These are phyloP conservation scores for Carex myosuroides DNA, from an alignment of 176 grass and related monocot species.

Conservation along the genomic window DNA sequence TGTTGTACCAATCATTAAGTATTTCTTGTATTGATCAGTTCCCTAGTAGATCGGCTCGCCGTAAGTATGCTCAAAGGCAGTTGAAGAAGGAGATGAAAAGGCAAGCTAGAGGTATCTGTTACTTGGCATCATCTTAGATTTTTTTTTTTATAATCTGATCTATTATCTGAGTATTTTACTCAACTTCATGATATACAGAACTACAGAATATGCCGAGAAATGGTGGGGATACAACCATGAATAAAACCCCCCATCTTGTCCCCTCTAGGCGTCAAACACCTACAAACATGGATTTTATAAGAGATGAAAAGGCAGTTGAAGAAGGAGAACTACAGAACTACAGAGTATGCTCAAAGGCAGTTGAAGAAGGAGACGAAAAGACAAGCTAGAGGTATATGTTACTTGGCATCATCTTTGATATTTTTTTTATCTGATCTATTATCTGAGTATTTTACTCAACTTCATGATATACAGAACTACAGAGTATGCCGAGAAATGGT, in stretches of 20 bases:
- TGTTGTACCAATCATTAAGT: not conserved
- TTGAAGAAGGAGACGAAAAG: not conserved
- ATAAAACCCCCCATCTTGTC: not conserved
- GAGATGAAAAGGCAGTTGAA: no score
- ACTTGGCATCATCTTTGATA: not conserved
- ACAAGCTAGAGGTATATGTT: not conserved
- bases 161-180: not conserved
- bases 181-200: not conserved
- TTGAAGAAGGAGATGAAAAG: not conserved
- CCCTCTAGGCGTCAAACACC: not conserved
- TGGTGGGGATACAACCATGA: not conserved
- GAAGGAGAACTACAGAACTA: no score
- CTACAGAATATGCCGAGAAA: not conserved
- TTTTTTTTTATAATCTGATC: not conserved
- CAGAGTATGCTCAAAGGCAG: not conserved
- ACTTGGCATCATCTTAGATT: not conserved
- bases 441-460: not conserved
- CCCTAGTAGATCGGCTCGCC: not conserved
- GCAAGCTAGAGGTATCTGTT: not conserved
- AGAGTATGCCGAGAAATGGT: not conserved
- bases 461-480: not conserved
- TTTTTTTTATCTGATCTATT: not conserved
- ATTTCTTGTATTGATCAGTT: not conserved
- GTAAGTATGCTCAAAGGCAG: not conserved
- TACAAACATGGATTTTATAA: not conserved